phyloP scores from a whole-genome alignment of 2,329 filamentous ascomycete species.

The Lasiodiplodia hormozganensis region DNA sequence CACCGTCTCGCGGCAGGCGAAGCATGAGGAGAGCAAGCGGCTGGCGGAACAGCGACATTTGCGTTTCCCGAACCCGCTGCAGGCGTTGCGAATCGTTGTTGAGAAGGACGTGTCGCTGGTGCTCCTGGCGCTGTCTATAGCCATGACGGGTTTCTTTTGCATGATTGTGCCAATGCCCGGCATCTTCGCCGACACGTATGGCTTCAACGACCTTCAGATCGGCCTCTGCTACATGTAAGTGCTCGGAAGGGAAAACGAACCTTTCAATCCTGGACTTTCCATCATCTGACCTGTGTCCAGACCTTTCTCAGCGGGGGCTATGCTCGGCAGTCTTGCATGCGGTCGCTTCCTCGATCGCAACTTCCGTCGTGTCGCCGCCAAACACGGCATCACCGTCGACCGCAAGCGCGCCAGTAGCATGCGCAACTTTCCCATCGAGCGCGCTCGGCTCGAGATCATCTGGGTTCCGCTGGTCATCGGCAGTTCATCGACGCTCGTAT shows the following conservation, averaged over 20 bases:
- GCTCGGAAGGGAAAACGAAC: constrained; percentile 32
- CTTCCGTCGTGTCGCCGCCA: constrained; percentile 70
- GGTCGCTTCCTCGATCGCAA: constrained; percentile 73
- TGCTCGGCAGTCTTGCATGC: constrained; percentile 45
- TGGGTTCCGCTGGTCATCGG: constrained; percentile 46
- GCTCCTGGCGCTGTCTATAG: constrained; percentile 37
- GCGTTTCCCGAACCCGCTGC: constrained; percentile 51
- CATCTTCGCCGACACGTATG: constrained; percentile 52
- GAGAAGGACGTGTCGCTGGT: constrained; percentile 47
- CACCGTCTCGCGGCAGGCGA: constrained; percentile 30
- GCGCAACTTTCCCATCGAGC: constrained; percentile 59
- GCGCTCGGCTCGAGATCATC: constrained; percentile 50
- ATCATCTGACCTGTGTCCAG: constrained; percentile 13
- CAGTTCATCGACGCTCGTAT: constrained; percentile 44
- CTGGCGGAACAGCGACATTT: constrained; percentile 39
- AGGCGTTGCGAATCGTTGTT: constrained; percentile 44
- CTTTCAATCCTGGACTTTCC: constrained; percentile 35
- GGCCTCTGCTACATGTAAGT: constrained; percentile 42
- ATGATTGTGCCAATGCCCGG: constrained; percentile 49
- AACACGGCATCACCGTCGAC: constrained; percentile 67
- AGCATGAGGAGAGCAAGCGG: constrained; percentile 31
- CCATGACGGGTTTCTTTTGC: constrained; percentile 45
- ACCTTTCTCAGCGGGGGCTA: constrained; percentile 44
- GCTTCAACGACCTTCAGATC: constrained; percentile 53
- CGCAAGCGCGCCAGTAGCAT: constrained; percentile 63